These are phyloP conservation scores for Fusarium coicis DNA, from an alignment of 2,329 filamentous ascomycete species.

Conservation along the genomic window DNA sequence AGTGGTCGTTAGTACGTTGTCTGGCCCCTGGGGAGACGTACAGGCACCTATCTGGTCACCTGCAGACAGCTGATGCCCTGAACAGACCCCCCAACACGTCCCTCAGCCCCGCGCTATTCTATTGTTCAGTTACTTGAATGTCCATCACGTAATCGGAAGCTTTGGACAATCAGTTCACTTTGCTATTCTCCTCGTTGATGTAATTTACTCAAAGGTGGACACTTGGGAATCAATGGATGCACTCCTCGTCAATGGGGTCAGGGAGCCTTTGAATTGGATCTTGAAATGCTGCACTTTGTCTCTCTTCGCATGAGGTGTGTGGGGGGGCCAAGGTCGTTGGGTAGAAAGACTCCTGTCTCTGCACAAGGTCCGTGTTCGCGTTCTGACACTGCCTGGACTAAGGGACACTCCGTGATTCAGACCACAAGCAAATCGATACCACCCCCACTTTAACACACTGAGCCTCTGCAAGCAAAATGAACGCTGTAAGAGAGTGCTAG, in stretches of 20 bases:
- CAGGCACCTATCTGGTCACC: neutral
- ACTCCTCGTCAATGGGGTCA: neutral
- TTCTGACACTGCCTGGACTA: no score
- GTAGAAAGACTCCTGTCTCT: neutral
- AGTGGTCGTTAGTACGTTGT: neutral
- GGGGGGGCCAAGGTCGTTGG: no score
- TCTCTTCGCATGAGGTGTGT: neutral
- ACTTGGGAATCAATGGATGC: neutral
- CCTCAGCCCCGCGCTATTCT: rapidly evolving
- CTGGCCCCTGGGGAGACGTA: neutral
- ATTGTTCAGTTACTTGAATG: neutral
- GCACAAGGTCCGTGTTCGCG: neutral
- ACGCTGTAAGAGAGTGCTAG: rapidly evolving
- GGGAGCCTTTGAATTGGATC: rapidly evolving
- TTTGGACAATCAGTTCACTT: neutral
- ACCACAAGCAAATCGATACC: rapidly evolving
- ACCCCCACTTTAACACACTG: neutral
- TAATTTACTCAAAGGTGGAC: neutral
- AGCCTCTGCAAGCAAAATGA: rapidly evolving
- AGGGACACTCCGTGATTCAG: neutral
- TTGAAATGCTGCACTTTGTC: rapidly evolving
- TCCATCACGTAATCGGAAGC: rapidly evolving
- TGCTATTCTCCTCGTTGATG: neutral
- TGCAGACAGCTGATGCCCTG: neutral
- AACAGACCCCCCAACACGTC: no score